Conservation (phyloP, 2,329 filamentous ascomycete genomes). For the Sporothrix humicola region DNA sequence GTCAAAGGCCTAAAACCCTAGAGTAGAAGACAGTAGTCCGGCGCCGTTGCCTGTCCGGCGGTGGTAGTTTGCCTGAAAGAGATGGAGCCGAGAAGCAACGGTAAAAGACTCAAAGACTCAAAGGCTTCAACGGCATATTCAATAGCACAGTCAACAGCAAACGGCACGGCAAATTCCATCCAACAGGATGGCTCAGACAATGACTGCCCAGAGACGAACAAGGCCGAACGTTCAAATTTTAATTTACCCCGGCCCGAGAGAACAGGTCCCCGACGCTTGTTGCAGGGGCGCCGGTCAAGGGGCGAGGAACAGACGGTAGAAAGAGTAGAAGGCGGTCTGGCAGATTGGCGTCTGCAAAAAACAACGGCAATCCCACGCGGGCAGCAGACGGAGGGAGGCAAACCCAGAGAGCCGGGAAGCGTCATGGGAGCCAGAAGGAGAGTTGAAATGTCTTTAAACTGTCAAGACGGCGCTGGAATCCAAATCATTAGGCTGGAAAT, state of each 20-base stretch:
- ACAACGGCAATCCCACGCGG: neutral
- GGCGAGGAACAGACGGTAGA: neutral
- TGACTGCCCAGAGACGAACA: neutral
- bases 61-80: neutral
- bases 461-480: neutral
- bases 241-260: constrained; percentile 3
- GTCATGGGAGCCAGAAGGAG: neutral
- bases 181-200: neutral
- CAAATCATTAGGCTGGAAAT: neutral
- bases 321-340: neutral
- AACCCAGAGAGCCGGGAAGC: neutral
- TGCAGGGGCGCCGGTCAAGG: neutral
- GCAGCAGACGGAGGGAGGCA: neutral
- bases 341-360: neutral
- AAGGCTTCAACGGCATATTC: neutral
- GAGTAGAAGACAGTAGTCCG: neutral
- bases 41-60: neutral
- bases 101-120: neutral
- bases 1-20: no score
- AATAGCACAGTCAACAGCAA: no score
- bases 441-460: no score
- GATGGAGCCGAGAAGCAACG: neutral
- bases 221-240: neutral
- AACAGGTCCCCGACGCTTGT: neutral
- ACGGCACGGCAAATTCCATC: neutral